Evolutionary conservation across 768 basidiomycete genomes (phyloP), one percentile per base, ranked within the genome.

Genomic region (Hysterangium stoloniferum): DNA sequence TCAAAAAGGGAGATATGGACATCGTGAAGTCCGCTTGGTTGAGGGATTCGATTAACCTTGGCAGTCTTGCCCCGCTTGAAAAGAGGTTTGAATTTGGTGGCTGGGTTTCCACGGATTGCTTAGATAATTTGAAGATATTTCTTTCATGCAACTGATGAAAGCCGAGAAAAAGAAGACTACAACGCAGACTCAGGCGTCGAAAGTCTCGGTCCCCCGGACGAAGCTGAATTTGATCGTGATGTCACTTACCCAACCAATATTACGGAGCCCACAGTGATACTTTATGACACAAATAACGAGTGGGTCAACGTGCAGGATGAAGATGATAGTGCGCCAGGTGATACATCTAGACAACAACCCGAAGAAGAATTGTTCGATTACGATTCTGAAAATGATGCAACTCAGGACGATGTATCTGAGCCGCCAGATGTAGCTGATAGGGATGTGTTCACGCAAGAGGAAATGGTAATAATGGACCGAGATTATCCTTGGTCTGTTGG

Each of bases 21-120:
- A 79, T 95, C 44, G 68, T 95, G 53, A 81, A 76, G 49, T 89
- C 94, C 0, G 67, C 75, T 25, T 98, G 93, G 92, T 70, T 98
- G 48, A 61, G 72, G 32, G 87, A 92, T 59, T 93, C 84, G 20
- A 72, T 94, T n/a, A 70, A 73, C 4, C 67, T 69, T 25, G 75
- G 73, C 9, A 68, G 76, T 52, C 68, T 71, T 17, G 65, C 79
- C 24, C 82, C 88, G 1, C 66, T 93, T 52, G 72, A 64, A 33
- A 82, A 83, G 65, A 84, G 78, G 91, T 92, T 58, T 43, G 60
- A 6, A 53, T n/a, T 8, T 41, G 32, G 54, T 48, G 27, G 13
- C 24, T 13, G 29, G 22, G 0, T 51, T 3, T 25, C 28, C 28
- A 33, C n/a, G n/a, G n/a, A n/a, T n/a, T n/a, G n/a, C n/a, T n/a